phyloP scores from a whole-genome alignment of 2,329 filamentous ascomycete genomes.

The Colletotrichum chrysophilum region DNA sequence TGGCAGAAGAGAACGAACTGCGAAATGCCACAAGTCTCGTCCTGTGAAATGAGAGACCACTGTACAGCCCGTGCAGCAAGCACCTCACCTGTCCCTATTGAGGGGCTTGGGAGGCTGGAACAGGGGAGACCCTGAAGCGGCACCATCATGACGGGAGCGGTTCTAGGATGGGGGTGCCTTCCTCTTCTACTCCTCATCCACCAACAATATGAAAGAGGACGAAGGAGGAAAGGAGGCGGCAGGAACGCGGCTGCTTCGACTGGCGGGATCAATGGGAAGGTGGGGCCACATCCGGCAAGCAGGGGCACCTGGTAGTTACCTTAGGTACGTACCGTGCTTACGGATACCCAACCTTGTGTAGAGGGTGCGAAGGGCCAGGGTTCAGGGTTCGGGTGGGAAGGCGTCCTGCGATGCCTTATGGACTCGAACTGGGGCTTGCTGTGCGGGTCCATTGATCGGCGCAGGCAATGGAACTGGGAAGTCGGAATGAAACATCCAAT shows the following conservation, averaged over 20 bases:
- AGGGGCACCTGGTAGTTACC: background rate
- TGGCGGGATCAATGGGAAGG: background rate
- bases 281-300: background rate
- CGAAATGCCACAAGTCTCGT: background rate
- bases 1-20: background rate
- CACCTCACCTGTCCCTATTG: background rate
- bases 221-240: background rate
- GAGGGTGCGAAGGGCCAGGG: background rate
- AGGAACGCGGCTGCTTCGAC: background rate
- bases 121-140: background rate
- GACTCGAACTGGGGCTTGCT: background rate
- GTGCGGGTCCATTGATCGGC: constrained; percentile 4
- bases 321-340: background rate
- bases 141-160: background rate
- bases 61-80: background rate
- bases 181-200: background rate
- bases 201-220: background rate
- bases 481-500: constrained; percentile 12
- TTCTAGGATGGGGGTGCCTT: background rate
- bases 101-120: background rate
- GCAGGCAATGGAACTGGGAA: background rate
- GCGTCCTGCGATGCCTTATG: background rate
- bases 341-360: too few species aligned
- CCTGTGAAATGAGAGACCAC: background rate
- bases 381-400: background rate